Evolutionary conservation across 495 filamentous ascomycete species (phyloP).

Genomic region (Sordaria brevicollis): DNA sequence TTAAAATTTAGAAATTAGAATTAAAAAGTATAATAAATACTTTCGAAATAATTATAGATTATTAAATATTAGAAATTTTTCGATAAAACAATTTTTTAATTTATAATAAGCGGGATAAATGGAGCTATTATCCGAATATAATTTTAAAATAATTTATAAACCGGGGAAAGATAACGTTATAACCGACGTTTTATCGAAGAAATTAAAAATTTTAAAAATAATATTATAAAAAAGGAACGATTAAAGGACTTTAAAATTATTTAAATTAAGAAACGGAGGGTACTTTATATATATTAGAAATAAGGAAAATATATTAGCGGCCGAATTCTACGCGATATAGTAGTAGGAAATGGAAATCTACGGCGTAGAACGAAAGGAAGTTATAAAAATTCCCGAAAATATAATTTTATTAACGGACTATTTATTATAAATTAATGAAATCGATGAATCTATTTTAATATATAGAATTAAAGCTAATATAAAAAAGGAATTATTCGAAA

Average conservation of each 20-base stretch:
- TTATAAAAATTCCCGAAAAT: too few species aligned
- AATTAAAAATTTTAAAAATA: neutral
- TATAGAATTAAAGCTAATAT: neutral
- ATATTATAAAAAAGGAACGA: too few species aligned
- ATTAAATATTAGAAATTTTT: neutral
- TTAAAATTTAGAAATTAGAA: neutral
- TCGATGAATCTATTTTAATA: neutral
- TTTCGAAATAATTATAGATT: neutral
- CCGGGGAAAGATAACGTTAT: neutral
- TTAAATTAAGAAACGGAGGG: too few species aligned
- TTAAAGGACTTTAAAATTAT: too few species aligned
- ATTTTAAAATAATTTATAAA: constrained; percentile 1
- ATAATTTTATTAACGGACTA: too few species aligned
- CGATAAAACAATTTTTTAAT: neutral
- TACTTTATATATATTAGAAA: too few species aligned
- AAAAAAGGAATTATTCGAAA: neutral
- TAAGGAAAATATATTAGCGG: too few species aligned
- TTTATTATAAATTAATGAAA: neutral
- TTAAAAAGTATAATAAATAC: neutral
- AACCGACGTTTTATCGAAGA: neutral
- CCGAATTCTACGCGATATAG: too few species aligned
- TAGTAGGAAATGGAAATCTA: too few species aligned
- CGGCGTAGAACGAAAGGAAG: too few species aligned
- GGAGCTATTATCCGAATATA: neutral
- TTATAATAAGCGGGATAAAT: neutral